Evolutionary conservation across 352 stramenopile genomes (phyloP).

Genomic region (Phytopythium litorale): DNA sequence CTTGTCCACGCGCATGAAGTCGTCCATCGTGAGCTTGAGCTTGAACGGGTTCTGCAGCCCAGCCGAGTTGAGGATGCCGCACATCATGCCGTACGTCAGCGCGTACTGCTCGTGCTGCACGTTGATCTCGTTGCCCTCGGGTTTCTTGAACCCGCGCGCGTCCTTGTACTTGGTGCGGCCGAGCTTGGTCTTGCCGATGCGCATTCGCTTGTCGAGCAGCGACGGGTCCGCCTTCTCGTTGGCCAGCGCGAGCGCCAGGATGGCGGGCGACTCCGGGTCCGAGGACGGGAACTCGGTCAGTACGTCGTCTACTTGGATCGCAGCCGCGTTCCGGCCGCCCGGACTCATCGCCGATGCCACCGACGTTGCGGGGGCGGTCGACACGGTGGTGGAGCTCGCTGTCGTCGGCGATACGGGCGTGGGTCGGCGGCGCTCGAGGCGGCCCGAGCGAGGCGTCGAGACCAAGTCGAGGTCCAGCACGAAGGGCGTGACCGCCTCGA

Average conservation of each 20-base stretch:
- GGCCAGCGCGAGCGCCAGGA: constrained; percentile 34
- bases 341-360: not conserved
- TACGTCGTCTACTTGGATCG: constrained; percentile 3
- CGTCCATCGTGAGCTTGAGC: constrained; percentile 84
- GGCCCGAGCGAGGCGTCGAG: constrained; percentile 1
- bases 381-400: not conserved
- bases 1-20: constrained; percentile 89
- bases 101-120: constrained; percentile 95
- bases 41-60: constrained; percentile 79
- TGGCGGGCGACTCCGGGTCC: constrained; percentile 34
- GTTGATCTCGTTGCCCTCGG: constrained; percentile 72
- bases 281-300: constrained; percentile 9
- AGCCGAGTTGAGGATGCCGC: constrained; percentile 95
- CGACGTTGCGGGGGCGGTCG: not conserved
- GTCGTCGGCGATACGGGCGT: not conserved
- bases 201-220: constrained; percentile 51
- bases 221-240: constrained; percentile 43
- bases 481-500: not conserved
- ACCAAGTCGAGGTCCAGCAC: not conserved
- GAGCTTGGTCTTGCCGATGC: constrained; percentile 50
- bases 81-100: constrained; percentile 98
- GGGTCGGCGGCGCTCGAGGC: not conserved
- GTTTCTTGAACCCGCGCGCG: constrained; percentile 59
- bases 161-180: constrained; percentile 48
- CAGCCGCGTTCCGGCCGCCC: not conserved